Conservation (phyloP, 495 filamentous ascomycete species). For the Cladorrhinum samala region DNA sequence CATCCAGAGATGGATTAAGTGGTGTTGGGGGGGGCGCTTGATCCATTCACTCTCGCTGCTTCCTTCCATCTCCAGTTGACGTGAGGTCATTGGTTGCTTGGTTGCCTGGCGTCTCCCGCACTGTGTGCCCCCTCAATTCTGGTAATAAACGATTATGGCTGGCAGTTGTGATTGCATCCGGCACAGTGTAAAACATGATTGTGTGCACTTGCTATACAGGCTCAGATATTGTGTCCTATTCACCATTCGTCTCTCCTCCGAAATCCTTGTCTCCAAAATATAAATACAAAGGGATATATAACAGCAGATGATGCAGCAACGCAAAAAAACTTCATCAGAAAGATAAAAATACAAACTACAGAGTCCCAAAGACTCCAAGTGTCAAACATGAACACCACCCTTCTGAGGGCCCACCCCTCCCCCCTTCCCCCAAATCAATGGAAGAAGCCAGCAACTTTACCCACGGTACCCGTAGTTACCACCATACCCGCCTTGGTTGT, state of each 20-base stretch:
- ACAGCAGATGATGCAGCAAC: not conserved
- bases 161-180: no score
- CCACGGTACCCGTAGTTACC: not conserved
- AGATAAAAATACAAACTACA: not conserved
- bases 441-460: no score
- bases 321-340: not conserved
- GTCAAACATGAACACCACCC: no score
- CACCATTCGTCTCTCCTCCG: no score
- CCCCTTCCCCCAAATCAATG: no score
- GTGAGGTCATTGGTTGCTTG: constrained; percentile 8
- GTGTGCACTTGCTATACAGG: no score
- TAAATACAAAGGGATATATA: not conserved
- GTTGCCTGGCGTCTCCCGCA: not conserved
- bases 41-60: not conserved
- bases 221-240: no score
- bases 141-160: not conserved
- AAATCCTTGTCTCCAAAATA: no score
- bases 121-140: constrained; percentile 3
- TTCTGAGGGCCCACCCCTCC: not conserved
- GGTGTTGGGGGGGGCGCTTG: not conserved
- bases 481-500: not conserved
- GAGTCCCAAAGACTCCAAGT: no score
- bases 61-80: not conserved
- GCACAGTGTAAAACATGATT: no score
- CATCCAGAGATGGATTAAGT: no score